These are phyloP conservation scores for Moesziomyces parantarcticus DNA, from an alignment of 1,284 basidiomycete species.

Conservation along the genomic window DNA sequence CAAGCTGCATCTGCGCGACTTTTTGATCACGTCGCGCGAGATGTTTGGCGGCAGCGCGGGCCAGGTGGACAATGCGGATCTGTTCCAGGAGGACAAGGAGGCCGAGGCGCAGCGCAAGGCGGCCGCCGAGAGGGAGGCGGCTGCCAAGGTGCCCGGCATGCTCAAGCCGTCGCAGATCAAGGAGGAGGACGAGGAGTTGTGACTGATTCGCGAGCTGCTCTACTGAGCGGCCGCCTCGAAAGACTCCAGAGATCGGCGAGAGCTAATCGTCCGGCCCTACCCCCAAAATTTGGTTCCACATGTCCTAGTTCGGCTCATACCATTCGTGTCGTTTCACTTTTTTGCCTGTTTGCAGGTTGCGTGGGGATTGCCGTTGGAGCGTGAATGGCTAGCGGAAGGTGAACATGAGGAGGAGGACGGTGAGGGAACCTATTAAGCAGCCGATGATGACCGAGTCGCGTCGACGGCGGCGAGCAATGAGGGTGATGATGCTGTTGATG, in stretches of 20 bases:
- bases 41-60: conserved; percentile 69
- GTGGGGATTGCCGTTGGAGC: background rate
- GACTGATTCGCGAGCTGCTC: conserved; percentile 62
- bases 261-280: too few relatives aligned
- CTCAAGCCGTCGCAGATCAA: conserved; percentile 78
- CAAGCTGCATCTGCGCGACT: conserved; percentile 88
- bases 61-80: conserved; percentile 78
- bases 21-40: conserved; percentile 74
- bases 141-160: conserved; percentile 97
- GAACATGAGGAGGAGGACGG: conserved; percentile 82
- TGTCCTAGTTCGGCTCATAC: too few relatives aligned
- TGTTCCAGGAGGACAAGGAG: conserved; percentile 95
- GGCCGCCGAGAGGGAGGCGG: conserved; percentile 84
- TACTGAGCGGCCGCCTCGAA: conserved; percentile 24
- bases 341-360: too few relatives aligned
- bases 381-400: conserved; percentile 31
- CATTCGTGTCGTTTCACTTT: too few relatives aligned
- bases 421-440: conserved; percentile 83
- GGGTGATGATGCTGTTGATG: conserved; percentile 86
- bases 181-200: conserved; percentile 61
- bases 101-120: conserved; percentile 78
- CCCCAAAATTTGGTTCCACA: too few relatives aligned
- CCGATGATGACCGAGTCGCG: conserved; percentile 92
- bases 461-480: conserved; percentile 90
- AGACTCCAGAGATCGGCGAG: too few relatives aligned